Evolutionary conservation across 2,329 filamentous ascomycete genomes (phyloP).

Genomic region (Thermoascus crustaceus): DNA sequence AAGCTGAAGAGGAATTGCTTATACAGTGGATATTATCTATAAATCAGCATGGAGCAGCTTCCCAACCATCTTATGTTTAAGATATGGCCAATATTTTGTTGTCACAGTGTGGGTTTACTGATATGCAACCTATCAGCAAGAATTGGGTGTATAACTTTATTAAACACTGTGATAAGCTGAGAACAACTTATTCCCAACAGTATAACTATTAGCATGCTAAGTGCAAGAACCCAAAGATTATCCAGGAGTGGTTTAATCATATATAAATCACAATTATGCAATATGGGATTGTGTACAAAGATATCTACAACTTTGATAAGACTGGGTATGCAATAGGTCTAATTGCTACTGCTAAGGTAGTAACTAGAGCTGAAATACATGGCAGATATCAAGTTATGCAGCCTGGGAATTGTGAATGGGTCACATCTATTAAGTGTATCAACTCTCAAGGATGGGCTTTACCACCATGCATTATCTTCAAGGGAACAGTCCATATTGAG

Average conservation of each 20-base stretch:
- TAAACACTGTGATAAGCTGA: conserved; percentile 3
- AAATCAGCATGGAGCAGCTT: conserved; percentile 4
- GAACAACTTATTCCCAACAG: conserved; percentile 3
- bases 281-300: conserved; percentile 8
- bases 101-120: background rate
- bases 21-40: conserved; percentile 5
- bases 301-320: conserved; percentile 13
- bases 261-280: conserved; percentile 6
- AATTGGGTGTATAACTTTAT: conserved; percentile 8
- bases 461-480: conserved; percentile 10
- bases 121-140: background rate
- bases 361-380: conserved; percentile 3
- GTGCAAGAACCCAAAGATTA: conserved; percentile 5
- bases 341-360: background rate
- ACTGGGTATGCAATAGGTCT: background rate
- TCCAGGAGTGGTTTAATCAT: conserved; percentile 4
- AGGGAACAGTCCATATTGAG: too few species aligned
- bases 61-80: conserved; percentile 3
- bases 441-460: conserved; percentile 5
- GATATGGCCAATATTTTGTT: conserved; percentile 10
- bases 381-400: conserved; percentile 7
- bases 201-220: conserved; percentile 8
- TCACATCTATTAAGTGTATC: conserved; percentile 11
- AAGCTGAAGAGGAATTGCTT: conserved; percentile 6
- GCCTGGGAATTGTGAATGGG: conserved; percentile 11